A percentile compares a stretch with the other conserved stretches of the same genome.
These are phyloP conservation scores for Obelidium mucronatum DNA, from an alignment of 192 early-diverging fungal species.

Conservation along the genomic window DNA sequence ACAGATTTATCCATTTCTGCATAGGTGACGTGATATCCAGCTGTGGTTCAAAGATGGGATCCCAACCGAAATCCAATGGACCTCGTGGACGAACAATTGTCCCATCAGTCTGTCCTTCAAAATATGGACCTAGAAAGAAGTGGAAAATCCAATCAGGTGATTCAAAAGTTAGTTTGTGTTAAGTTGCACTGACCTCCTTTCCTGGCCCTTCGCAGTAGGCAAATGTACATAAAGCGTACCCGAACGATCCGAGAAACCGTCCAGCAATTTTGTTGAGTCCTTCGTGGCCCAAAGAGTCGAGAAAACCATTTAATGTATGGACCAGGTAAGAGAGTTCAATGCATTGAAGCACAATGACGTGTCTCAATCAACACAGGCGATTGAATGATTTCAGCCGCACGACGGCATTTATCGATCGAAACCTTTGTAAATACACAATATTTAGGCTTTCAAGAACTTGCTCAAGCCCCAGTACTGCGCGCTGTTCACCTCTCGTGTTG, in stretches of 20 bases:
- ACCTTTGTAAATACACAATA: constrained; percentile 45
- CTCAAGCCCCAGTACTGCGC: too few relatives aligned
- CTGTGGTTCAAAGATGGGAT: constrained; percentile 90
- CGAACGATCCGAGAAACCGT: constrained; percentile 68
- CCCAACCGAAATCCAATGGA: constrained; percentile 91
- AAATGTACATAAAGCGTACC: constrained; percentile 91
- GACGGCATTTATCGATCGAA: constrained; percentile 79
- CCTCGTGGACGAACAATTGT: constrained; percentile 88
- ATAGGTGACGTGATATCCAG: constrained; percentile 68
- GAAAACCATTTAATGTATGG: constrained; percentile 98
- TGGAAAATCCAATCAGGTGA: background rate
- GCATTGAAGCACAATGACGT: constrained; percentile 94
- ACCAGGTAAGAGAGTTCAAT: constrained; percentile 85
- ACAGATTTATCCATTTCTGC: constrained; percentile 84
- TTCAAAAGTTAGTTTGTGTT: too few relatives aligned
- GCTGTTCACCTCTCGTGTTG: constrained; percentile 58
- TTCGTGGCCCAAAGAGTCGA: constrained; percentile 78
- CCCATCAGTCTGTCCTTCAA: constrained; percentile 87
- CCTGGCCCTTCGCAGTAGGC: constrained; percentile 85
- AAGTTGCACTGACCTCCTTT: constrained; percentile 61
- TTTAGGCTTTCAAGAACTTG: too few relatives aligned
- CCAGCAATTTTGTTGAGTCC: constrained; percentile 83
- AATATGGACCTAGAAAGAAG: constrained; percentile 31
- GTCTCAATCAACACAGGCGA: constrained; percentile 83
- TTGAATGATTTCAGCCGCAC: constrained; percentile 63